A percentile compares a stretch with the other conserved stretches of the same genome.
Evolutionary conservation across 2,329 filamentous ascomycete genomes (phyloP).

Genomic region (Colletotrichum incanum): DNA sequence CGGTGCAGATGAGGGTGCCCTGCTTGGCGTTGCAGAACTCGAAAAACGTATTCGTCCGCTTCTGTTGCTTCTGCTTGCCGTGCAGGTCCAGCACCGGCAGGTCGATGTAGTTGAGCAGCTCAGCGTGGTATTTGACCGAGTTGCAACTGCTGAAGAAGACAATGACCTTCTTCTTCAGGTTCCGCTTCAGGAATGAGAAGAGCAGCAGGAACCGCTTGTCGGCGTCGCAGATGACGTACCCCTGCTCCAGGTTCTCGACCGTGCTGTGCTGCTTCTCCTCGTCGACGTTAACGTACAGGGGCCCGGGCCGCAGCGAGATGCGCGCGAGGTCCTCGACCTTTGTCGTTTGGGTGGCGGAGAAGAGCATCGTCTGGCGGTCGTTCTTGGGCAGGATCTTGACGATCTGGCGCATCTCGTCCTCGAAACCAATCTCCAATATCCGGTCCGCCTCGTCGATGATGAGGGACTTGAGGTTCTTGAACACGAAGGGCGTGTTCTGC

Average conservation of each 20-base stretch:
- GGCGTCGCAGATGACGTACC: slow-evolving; percentile 93
- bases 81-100: slow-evolving; percentile 89
- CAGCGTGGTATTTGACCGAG: slow-evolving; percentile 95
- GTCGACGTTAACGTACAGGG: slow-evolving; percentile 97
- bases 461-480: slow-evolving; percentile 93
- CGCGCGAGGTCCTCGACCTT: slow-evolving; percentile 97
- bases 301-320: slow-evolving; percentile 91
- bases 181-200: slow-evolving; percentile 93
- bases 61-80: slow-evolving; percentile 98
- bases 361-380: slow-evolving; percentile 95
- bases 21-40: slow-evolving; percentile 86
- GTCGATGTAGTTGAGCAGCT: slow-evolving; percentile 98
- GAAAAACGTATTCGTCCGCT: slow-evolving; percentile 98
- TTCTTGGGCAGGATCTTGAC: slow-evolving; percentile 93
- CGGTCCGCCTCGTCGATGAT: slow-evolving; percentile 98
- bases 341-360: slow-evolving; percentile 97
- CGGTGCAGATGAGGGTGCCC: slow-evolving; percentile 94
- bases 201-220: slow-evolving; percentile 95
- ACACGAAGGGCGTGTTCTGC: slow-evolving; percentile 91
- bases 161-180: slow-evolving; percentile 96
- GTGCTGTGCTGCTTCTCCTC: slow-evolving; percentile 91
- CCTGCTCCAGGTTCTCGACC: slow-evolving; percentile 94
- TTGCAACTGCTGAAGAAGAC: slow-evolving; percentile 96
- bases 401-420: slow-evolving; percentile 98
- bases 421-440: slow-evolving; percentile 97